phyloP scores from a whole-genome alignment of 1,284 basidiomycete genomes.

The Boletus subluridellus region DNA sequence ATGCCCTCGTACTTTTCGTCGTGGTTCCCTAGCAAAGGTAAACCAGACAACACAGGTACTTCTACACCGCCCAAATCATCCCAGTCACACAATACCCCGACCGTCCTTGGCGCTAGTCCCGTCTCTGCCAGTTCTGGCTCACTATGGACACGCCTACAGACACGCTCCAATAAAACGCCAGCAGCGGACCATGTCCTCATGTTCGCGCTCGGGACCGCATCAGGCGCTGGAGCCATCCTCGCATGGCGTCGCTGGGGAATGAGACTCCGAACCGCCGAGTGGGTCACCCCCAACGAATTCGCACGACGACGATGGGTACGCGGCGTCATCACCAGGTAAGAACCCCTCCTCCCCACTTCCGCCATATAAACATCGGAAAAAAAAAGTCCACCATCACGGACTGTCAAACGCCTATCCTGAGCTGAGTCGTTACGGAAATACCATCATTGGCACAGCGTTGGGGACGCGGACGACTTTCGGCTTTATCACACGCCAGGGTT shows the following conservation, averaged over 20 bases:
- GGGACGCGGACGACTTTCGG: constrained; percentile 77
- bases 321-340: constrained; percentile 71
- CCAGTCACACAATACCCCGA: neutral
- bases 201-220: constrained; percentile 43
- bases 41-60: neutral
- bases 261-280: constrained; percentile 59
- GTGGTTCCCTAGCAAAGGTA: constrained; percentile 12
- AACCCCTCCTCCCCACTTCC: neutral
- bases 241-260: constrained; percentile 56
- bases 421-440: neutral
- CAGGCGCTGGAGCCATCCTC: constrained; percentile 39
- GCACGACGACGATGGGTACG: constrained; percentile 60
- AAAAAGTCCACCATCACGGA: neutral
- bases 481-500: constrained; percentile 81
- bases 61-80: neutral
- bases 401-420: neutral
- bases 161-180: neutral
- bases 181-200: constrained; percentile 16
- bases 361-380: neutral
- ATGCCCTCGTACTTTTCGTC: constrained; percentile 4
- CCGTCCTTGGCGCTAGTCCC: neutral
- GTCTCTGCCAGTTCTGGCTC: neutral
- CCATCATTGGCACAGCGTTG: constrained; percentile 54
- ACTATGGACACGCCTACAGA: constrained; percentile 1
- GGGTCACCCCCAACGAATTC: constrained; percentile 59